Evolutionary conservation across 768 basidiomycete genomes (phyloP), one percentile per base, ranked within the genome.

Genomic region (Suillus clintonianus): DNA sequence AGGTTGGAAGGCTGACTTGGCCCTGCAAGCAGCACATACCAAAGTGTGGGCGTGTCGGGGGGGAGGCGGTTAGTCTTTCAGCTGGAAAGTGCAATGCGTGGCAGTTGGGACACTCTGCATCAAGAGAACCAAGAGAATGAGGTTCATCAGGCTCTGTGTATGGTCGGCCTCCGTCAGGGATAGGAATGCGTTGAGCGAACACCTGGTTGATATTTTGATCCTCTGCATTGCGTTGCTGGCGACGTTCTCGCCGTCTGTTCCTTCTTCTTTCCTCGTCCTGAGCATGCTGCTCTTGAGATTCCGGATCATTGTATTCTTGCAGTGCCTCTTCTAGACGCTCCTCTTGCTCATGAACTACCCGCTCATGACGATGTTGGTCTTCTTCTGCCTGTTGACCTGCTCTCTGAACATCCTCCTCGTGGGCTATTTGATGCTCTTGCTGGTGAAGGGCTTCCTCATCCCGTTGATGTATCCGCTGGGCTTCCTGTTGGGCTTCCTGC

Each of bases 11-110:
- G 4, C 27, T 1, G 15, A 79, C 67, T 45, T 72, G 65, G 1
- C 75, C 75, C 5, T 71, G 34, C 3, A 73, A 36, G 62, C 77
- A 79, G 27, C 74, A 77, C 1, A 59, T 67, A 0, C 71, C 72
- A 71, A 79, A 79, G 27, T 0, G 0, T 50, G 45, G 50, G 1
- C 10, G 30, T 15, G 7, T 0, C 0, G 13, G 7, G 4, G 58
- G 14, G 5, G 66, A 66, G 0, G 39, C 56, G 0, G 48, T 10
- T 0, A 69, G 62, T 39, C 64, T 71, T 48, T 72, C 68, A 2
- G 22, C 39, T 0, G 47, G 30, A 6, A 72, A 72, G 8, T 72
- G 70, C 0, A 66, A 5, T 8, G 71, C 68, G 67, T 67, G 64
- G 11, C 71, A 72, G 0, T 73, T 19, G 6, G 62, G 24, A 61